phyloP scores from a whole-genome alignment of 345 rosid genomes.

The Trapa incisa region DNA sequence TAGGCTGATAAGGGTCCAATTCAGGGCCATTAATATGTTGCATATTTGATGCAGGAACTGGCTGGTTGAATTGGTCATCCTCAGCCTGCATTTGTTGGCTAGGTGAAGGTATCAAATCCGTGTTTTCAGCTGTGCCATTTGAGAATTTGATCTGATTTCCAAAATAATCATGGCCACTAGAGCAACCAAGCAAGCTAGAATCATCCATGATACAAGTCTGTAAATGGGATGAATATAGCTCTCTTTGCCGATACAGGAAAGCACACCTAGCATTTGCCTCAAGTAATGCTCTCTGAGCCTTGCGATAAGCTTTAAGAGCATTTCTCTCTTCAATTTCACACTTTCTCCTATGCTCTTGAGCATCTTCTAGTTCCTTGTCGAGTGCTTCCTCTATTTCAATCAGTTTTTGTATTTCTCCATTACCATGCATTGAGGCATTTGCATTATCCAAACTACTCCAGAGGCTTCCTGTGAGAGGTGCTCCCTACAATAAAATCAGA shows the following conservation, averaged over 20 bases:
- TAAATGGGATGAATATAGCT: constrained; percentile 50
- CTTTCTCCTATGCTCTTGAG: constrained; percentile 49
- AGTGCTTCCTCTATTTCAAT: constrained; percentile 64
- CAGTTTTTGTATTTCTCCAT: constrained; percentile 33
- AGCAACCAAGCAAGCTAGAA: constrained; percentile 42
- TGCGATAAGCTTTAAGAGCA: constrained; percentile 75
- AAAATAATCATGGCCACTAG: constrained; percentile 27
- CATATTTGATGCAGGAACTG: constrained; percentile 17
- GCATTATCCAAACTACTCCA: constrained; percentile 26
- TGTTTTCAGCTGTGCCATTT: constrained; percentile 21
- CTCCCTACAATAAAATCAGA: constrained; percentile 25
- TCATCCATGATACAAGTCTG: constrained; percentile 51
- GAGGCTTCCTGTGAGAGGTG: constrained; percentile 21
- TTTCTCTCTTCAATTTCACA: constrained; percentile 95
- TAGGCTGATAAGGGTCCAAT: constrained; percentile 15
- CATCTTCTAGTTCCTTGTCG: constrained; percentile 81
- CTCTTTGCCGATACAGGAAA: constrained; percentile 66
- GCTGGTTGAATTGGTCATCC: constrained; percentile 21
- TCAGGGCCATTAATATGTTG: constrained; percentile 16
- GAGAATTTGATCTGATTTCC: constrained; percentile 26
- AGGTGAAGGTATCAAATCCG: constrained; percentile 30
- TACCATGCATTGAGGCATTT: constrained; percentile 26
- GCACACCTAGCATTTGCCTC: constrained; percentile 81
- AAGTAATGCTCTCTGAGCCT: constrained; percentile 74
- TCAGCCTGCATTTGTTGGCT: constrained; percentile 29